Percentiles rank a stretch among this genome's conserved stretches.
Evolutionary conservation across 768 basidiomycete species (phyloP).

Genomic region (Candolleomyces eurysporus): DNA sequence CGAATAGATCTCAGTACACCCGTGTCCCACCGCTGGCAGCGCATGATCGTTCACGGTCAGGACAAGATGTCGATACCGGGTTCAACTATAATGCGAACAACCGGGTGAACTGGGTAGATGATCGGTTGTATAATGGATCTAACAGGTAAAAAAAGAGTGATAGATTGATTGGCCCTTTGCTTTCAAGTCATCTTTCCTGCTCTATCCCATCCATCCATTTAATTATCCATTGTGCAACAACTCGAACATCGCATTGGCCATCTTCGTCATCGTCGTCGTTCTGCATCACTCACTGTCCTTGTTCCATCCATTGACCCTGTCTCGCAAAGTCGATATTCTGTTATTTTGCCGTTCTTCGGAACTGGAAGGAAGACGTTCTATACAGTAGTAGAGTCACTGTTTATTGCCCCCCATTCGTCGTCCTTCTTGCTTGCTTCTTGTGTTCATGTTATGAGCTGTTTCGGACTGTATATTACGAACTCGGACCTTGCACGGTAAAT

Average conservation of each 20-base stretch:
- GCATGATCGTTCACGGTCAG: constrained; percentile 25
- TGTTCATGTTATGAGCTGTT: background rate
- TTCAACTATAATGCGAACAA: constrained; percentile 29
- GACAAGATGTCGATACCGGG: constrained; percentile 18
- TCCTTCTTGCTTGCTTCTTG: background rate
- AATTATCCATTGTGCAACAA: no score
- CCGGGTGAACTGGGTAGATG: constrained; percentile 45
- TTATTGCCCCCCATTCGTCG: background rate
- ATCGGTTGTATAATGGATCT: constrained; percentile 39
- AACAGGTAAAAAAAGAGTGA: background rate
- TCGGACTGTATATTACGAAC: background rate
- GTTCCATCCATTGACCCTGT: no score
- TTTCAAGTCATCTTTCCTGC: no score
- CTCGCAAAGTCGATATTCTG: no score
- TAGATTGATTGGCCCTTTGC: no score
- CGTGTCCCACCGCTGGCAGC: constrained; percentile 25
- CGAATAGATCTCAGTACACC: constrained; percentile 25
- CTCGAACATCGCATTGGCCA: no score
- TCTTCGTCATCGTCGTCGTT: no score
- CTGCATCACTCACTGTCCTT: no score
- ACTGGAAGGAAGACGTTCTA: no score
- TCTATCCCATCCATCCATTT: no score
- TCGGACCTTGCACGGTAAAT: background rate
- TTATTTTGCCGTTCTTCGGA: no score
- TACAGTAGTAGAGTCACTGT: no score